These are phyloP conservation scores for Inga leiocalycina DNA, from an alignment of 306 rosid species.

Conservation along the genomic window DNA sequence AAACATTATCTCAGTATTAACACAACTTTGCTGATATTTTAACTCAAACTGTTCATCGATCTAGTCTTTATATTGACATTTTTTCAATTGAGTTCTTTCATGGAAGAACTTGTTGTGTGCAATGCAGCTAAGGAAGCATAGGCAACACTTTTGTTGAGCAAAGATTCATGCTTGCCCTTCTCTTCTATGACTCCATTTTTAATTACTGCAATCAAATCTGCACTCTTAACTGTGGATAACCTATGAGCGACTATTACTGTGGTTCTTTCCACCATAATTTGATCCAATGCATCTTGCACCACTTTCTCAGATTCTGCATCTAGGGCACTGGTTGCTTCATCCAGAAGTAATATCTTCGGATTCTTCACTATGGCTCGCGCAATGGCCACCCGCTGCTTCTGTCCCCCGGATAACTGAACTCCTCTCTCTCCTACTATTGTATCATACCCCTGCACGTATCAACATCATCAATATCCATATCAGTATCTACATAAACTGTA, in stretches of 20 bases:
- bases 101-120: conserved; percentile 37
- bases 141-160: conserved; percentile 43
- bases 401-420: conserved; percentile 64
- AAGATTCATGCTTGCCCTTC: conserved; percentile 51
- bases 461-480: neutral
- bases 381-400: conserved; percentile 71
- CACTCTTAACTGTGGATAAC: conserved; percentile 60
- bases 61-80: neutral
- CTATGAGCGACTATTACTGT: conserved; percentile 76
- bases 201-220: conserved; percentile 67
- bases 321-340: conserved; percentile 81
- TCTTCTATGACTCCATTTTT: conserved; percentile 63
- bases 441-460: conserved; percentile 57
- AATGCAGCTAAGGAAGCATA: conserved; percentile 56
- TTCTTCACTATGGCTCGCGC: conserved; percentile 66
- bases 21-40: neutral
- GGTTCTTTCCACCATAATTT: conserved; percentile 59
- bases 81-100: neutral
- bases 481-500: neutral
- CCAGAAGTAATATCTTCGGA: conserved; percentile 64
- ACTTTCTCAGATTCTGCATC: conserved; percentile 79
- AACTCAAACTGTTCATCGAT: neutral
- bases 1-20: neutral
- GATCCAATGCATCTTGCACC: conserved; percentile 73
- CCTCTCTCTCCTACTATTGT: conserved; percentile 65